phyloP scores from a whole-genome alignment of 2,329 filamentous ascomycete genomes.

The Eutypella sp. region DNA sequence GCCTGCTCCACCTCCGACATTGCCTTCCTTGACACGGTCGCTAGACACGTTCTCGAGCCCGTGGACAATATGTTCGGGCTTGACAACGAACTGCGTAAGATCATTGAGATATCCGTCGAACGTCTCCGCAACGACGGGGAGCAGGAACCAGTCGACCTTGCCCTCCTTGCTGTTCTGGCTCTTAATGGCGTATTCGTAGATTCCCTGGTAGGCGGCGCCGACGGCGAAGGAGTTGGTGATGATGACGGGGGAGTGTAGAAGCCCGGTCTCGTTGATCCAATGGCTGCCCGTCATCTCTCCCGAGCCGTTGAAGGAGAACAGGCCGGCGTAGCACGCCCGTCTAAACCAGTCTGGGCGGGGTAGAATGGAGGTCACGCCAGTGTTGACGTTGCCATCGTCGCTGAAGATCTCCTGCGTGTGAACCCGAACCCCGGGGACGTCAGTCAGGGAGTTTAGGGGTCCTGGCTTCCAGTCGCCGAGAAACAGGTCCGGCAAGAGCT shows the following conservation, averaged over 20 bases:
- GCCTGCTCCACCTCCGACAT: constrained; percentile 61
- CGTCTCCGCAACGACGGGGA: constrained; percentile 58
- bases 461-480: constrained; percentile 40
- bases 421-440: constrained; percentile 44
- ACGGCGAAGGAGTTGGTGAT: constrained; percentile 56
- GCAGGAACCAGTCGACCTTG: constrained; percentile 46
- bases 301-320: constrained; percentile 60
- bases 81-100: constrained; percentile 49
- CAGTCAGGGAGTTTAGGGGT: constrained; percentile 45
- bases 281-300: constrained; percentile 59
- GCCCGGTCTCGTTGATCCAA: constrained; percentile 57
- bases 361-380: constrained; percentile 45
- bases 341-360: constrained; percentile 40
- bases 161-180: constrained; percentile 37
- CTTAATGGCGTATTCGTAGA: constrained; percentile 50
- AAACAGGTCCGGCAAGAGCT: constrained; percentile 38
- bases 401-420: constrained; percentile 39
- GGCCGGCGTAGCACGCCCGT: constrained; percentile 41
- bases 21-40: constrained; percentile 54
- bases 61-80: constrained; percentile 45
- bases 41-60: constrained; percentile 48
- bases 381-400: constrained; percentile 35
- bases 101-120: constrained; percentile 60
- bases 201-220: constrained; percentile 53
- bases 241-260: constrained; percentile 54